Conservation (phyloP, 2,329 filamentous ascomycete species). For the Verticillium nubilum region DNA sequence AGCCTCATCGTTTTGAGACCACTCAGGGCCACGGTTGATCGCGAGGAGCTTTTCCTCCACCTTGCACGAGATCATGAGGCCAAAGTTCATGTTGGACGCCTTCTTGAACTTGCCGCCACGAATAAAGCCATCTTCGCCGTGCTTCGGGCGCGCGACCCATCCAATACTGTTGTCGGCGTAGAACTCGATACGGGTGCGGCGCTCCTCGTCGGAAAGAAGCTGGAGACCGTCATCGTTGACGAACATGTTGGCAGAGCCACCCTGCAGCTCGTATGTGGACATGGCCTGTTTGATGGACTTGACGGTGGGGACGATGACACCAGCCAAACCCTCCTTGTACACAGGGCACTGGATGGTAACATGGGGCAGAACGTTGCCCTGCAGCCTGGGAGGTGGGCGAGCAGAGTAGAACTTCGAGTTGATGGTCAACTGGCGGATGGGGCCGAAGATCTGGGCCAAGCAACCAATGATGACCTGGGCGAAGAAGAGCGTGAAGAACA, state of each 20-base stretch:
- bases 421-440: conserved; percentile 63
- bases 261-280: conserved; percentile 70
- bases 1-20: conserved; percentile 65
- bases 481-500: conserved; percentile 81
- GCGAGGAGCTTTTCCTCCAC: conserved; percentile 63
- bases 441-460: conserved; percentile 69
- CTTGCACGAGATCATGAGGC: conserved; percentile 60
- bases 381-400: conserved; percentile 57
- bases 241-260: conserved; percentile 73
- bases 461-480: conserved; percentile 73
- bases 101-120: conserved; percentile 65
- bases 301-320: conserved; percentile 72
- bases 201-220: conserved; percentile 57
- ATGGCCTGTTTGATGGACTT: conserved; percentile 74
- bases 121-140: conserved; percentile 57
- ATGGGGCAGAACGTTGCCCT: conserved; percentile 55
- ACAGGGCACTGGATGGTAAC: conserved; percentile 83
- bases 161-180: conserved; percentile 65
- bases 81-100: conserved; percentile 70
- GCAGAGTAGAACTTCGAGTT: conserved; percentile 85
- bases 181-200: conserved; percentile 59
- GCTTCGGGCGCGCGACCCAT: conserved; percentile 61
- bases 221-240: conserved; percentile 73
- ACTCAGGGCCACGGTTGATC: conserved; percentile 52
- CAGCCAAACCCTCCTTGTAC: conserved; percentile 75